Evolutionary conservation across 2,329 filamentous ascomycete species (phyloP), one percentile per base, ranked within the genome.

Genomic region (Ceratocystiopsis sp.): DNA sequence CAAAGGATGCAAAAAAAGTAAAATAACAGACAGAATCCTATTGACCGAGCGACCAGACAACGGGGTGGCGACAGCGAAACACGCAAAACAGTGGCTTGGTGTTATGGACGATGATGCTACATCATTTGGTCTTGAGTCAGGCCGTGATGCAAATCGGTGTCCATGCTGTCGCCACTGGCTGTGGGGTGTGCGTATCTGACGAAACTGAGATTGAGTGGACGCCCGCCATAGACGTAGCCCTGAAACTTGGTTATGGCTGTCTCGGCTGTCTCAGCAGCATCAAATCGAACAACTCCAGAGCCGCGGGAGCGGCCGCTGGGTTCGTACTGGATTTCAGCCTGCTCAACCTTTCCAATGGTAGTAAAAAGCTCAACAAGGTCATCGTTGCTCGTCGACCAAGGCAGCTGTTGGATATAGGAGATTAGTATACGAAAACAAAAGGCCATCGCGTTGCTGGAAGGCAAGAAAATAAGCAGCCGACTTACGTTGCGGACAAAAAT

Each of bases 301-400:
- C 91, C 91, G 50, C 86, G 82, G 47, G 91, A 98, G 54, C 91
- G 84, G 38, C 91, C 91, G 55, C 93, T 96, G 4, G 84, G 82
- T 61, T 98, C 91, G 57, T 98, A 96, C 63, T 98, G 91, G 45
- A 98, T 96, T 64, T 98, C 91, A n/a, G 91, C 91, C 55, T 91
- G 86, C 55, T 95, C 86, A 46, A 98, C 91, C 61, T 94, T 94
- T 50, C 91, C 91, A 56, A 98, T 98, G 12, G 91, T 98, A 16
- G 83, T 87, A 68, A 98, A 98, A 17, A 98, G 73, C 59, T 98
- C 91, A 45, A 96, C 77, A 21, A 98, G 69, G 61, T 98, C 91
- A 49, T 98, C 91, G 57, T 98, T 96, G 67, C 87, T 95, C 15
- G 91, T 98, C 25, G 91, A 96, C 91, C 91, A 98, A 13, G 91